Base-by-base conservation (phyloP, 768 basidiomycete species). In the Macrolepiota fuliginosa region DNA sequence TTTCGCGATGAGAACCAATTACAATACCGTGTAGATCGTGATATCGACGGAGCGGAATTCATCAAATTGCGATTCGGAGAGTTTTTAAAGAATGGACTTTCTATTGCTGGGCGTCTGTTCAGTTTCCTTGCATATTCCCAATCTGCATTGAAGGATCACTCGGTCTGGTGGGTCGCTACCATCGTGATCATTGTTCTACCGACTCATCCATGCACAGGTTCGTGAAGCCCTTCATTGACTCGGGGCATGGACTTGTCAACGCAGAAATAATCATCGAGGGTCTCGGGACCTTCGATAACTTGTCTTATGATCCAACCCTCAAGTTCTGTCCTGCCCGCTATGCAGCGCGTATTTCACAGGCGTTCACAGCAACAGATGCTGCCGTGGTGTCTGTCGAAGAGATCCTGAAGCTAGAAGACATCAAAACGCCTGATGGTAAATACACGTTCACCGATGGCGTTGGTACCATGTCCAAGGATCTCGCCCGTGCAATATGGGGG, bases 381-480 rank as follows among this genome's bases (percentile, higher is more conserved):
- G 77, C 83, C 0, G 83, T 85, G 2, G 71, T 83, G 13, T 64
- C 73, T 19, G 67, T 79, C 0, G 73, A 78, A n/a, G 85, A 89
- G 69, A 80, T 88, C 27, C 66, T 78, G 37, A n/a, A 63, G 1
- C 51, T 73, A 0, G 53, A 62, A 0, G 82, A 85, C 59, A 79
- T 80, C 54, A 62, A 65, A n/a, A 66, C 72, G 0, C 22, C 60
- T 46, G 64, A 69, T 40, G 66, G 64, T 17, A 76, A 74, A 22
- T 84, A 80, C 62, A 72, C 74, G 50, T 90, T 89, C 70, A 90
- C 89, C 0, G 90, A 91, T 67, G 90, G 89, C 5, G 84, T 88
- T 22, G 91, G 89, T 0, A 84, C 81, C 0, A 80, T 89, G 63
- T 89, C 87, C 1, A 68, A 70, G 7, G 77, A 81, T 19, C 70